Percentiles rank a stretch among this genome's conserved stretches.
These are phyloP conservation scores for Paxillus ammoniavirescens DNA, from an alignment of 768 basidiomycete species.

Conservation along the genomic window DNA sequence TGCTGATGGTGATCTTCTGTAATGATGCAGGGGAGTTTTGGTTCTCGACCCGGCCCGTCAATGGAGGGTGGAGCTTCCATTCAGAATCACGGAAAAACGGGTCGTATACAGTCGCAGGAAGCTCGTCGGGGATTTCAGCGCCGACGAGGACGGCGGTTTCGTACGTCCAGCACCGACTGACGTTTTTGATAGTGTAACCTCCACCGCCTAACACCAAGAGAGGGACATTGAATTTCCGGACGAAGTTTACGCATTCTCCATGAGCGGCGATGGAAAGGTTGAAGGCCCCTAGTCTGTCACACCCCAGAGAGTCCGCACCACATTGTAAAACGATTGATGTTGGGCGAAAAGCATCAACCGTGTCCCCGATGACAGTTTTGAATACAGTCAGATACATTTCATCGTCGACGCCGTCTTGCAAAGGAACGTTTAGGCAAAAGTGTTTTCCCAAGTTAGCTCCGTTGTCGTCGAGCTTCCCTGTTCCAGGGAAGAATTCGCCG, in stretches of 20 bases:
- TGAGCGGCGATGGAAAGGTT: conserved; percentile 97
- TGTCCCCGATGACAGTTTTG: conserved; percentile 95
- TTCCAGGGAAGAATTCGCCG: conserved; percentile 97
- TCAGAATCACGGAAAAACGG: conserved; percentile 89
- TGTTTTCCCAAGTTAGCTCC: conserved; percentile 87
- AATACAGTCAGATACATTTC: conserved; percentile 95
- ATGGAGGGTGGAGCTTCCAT: conserved; percentile 90
- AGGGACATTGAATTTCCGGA: conserved; percentile 88
- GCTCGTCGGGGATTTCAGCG: conserved; percentile 76
- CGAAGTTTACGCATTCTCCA: conserved; percentile 97
- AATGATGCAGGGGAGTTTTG: conserved; percentile 81
- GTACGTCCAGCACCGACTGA: conserved; percentile 98
- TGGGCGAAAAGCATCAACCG: conserved; percentile 85
- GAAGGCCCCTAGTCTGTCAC: conserved; percentile 94
- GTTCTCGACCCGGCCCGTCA: conserved; percentile 91
- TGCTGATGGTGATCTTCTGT: conserved; percentile 82
- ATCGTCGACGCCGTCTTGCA: conserved; percentile 96
- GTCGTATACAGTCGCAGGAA: conserved; percentile 89
- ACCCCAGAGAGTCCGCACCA: conserved; percentile 94
- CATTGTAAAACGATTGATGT: conserved; percentile 93
- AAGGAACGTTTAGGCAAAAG: conserved; percentile 92
- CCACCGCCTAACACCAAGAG: conserved; percentile 92
- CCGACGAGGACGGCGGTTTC: conserved; percentile 94
- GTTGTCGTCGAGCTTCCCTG: conserved; percentile 93
- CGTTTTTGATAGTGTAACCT: conserved; percentile 96